Conservation (phyloP, 441 rosid species). For the Populus hybrid region DNA sequence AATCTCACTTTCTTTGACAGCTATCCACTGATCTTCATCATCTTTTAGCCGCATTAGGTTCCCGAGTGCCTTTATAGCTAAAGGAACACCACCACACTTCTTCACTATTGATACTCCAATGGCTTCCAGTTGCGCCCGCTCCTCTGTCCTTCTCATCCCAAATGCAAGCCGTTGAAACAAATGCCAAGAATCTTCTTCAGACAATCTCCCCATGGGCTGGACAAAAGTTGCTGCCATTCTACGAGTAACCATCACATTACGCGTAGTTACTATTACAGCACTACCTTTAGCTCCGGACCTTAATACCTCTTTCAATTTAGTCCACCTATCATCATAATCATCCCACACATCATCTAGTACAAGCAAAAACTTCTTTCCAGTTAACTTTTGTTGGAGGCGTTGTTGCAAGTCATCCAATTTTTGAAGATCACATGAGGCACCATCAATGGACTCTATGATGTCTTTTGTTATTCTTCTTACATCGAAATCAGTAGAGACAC, state of each 20-base stretch:
- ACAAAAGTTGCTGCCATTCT: neutral
- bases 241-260: accelerated
- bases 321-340: neutral
- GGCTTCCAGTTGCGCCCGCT: neutral
- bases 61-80: neutral
- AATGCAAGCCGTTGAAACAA: neutral
- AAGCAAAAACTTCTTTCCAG: neutral
- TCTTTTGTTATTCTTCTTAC: too few species aligned
- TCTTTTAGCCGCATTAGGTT: neutral
- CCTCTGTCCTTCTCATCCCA: neutral
- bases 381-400: neutral
- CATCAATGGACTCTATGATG: too few species aligned
- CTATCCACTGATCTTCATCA: neutral
- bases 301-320: neutral
- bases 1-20: neutral
- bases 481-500: too few species aligned
- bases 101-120: neutral
- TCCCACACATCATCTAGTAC: neutral
- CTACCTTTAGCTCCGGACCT: neutral
- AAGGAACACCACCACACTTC: neutral
- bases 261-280: neutral
- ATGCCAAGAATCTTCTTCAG: neutral
- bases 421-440: too few species aligned
- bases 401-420: neutral
- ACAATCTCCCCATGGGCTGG: neutral